Evolutionary conservation across 441 rosid genomes (phyloP), one percentile per base, ranked within the genome.

Genomic region (Raphanus hybrid): DNA sequence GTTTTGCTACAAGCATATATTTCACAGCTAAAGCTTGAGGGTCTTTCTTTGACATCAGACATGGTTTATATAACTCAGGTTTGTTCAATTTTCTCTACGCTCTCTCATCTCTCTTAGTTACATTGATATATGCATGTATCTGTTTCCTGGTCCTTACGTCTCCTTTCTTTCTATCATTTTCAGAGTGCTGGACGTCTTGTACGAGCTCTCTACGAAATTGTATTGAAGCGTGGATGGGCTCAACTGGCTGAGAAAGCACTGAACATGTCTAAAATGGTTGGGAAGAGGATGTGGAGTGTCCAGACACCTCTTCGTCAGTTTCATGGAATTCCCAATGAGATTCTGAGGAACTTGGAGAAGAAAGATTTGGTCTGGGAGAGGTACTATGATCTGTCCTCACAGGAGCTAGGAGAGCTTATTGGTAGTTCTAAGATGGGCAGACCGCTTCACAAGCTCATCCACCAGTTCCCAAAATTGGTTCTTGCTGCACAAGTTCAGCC

Each of bases 31-130:
- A 96, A 90, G 89, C 97, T 96, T 68, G 97, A 96, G 84, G 99
- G 99, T 74, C 92, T 92, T 59, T 96, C 99, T 23, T 77, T 96
- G 85, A 89, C 93, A 18, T 92, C 97, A 37, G 99, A 96, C 84
- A 91, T 93, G 99, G 96, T 93, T 74, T 93, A 83, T 78, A 90
- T 95, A 52, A 93, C 99, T 70, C 98, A 92, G 96, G 97, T 87
- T 69, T 77, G 77, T 23, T 23, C 26, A 23, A 23, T 23, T 23
- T 23, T 23, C 26, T 23, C 26, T 23, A 23, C 26, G 26, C 26
- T 23, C 26, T 61, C 14, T 50, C 26, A 63, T 32, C 37, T 34
- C 6, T 34, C 37, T 5, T 34, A 34, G 37, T 34, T 34, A 34
- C 37, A n/a, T 48, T 48, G n/a, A 4, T 48, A 48, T n/a, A 48